A percentile compares a stretch with the other conserved stretches of the same genome.
Evolutionary conservation across 495 filamentous ascomycete species (phyloP).

Genomic region (Lichenothelia convexa): DNA sequence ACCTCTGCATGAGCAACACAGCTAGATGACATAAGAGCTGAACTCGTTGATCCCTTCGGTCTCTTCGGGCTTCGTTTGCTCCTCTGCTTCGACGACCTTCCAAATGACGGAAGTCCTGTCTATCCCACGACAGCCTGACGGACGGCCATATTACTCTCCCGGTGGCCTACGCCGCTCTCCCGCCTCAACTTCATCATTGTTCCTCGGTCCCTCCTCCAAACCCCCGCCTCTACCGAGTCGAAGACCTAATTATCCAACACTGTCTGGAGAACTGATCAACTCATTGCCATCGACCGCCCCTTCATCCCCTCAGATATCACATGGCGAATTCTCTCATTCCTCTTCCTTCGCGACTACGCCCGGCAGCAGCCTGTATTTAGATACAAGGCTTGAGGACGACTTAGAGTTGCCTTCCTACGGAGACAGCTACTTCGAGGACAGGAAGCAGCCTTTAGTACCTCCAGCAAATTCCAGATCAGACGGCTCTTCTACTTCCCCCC

Average conservation of each 20-base stretch:
- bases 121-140: conserved; percentile 3
- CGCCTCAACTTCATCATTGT: neutral
- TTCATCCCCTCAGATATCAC: conserved; percentile 2
- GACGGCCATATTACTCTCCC: conserved; percentile 1
- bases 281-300: neutral
- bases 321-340: conserved; percentile 1
- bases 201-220: neutral
- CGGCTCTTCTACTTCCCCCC: neutral
- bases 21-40: no score
- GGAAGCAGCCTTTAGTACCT: neutral
- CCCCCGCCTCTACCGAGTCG: neutral
- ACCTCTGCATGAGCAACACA: no score
- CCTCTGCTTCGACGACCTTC: no score
- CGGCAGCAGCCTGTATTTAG: conserved; percentile 1
- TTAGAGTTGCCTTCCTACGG: conserved; percentile 2
- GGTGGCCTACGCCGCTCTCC: neutral
- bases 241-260: neutral
- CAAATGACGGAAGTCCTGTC: conserved; percentile 3
- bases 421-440: neutral
- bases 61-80: no score
- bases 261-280: neutral
- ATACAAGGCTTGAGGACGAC: neutral
- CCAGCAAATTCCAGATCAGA: neutral
- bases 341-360: conserved; percentile 6
- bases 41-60: no score